Percentiles rank a stretch among this genome's conserved stretches.
Conservation (phyloP, 108 stramenopile genomes). For the Aurantiochytrium sp. region DNA sequence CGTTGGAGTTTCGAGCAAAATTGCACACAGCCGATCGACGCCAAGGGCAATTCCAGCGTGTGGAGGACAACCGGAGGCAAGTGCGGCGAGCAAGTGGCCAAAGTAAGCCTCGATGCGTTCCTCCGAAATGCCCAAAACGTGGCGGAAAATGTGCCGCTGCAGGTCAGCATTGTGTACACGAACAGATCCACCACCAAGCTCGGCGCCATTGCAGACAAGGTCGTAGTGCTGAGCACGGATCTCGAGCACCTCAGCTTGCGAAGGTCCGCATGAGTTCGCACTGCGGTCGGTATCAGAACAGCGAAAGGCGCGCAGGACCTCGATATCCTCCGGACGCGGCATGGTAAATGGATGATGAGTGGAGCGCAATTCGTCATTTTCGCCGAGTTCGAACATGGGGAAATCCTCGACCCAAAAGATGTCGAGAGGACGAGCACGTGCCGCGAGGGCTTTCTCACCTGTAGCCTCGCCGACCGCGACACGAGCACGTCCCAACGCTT, state of each 20-base stretch:
- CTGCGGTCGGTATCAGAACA: not conserved
- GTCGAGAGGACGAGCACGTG: not conserved
- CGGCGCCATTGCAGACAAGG: constrained; percentile 13
- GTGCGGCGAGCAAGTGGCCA: constrained; percentile 21
- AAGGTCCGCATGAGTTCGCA: not conserved
- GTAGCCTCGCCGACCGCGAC: not conserved
- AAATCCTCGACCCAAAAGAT: constrained; percentile 17
- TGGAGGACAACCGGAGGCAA: not conserved
- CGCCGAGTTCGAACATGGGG: constrained; percentile 15
- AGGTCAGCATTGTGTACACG: not conserved
- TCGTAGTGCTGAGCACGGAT: constrained; percentile 6
- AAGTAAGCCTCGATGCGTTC: not conserved
- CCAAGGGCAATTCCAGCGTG: constrained; percentile 24
- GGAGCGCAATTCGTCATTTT: not conserved
- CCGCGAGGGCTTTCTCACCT: not conserved
- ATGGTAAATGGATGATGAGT: constrained; percentile 26
- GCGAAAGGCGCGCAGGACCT: not conserved
- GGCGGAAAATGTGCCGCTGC: not conserved
- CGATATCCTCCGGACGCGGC: not conserved
- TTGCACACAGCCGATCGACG: not conserved
- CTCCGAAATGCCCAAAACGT: not conserved
- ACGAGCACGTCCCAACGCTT: not conserved
- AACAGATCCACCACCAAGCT: constrained; percentile 19
- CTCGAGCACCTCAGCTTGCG: not conserved
- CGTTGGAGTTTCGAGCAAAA: not conserved